Evolutionary conservation across 2,329 filamentous ascomycete genomes (phyloP).

Genomic region (Verticillium tricorpus): DNA sequence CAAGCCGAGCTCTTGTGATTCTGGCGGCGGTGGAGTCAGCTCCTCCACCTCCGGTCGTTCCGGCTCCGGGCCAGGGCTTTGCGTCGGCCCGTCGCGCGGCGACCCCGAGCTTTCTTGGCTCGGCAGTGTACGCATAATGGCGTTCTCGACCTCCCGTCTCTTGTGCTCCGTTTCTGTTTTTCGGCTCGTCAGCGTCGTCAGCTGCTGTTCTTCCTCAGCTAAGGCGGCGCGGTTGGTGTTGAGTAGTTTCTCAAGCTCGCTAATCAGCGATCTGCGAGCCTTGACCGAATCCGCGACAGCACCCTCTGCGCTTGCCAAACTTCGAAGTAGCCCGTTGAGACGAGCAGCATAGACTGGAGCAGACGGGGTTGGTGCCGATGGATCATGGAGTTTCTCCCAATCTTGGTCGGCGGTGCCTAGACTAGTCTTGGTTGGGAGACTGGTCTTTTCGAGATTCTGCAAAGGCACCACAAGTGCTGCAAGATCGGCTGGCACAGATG

Average conservation of each 20-base stretch:
- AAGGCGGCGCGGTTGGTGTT: conserved; percentile 68
- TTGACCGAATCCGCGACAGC: conserved; percentile 88
- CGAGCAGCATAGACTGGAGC: conserved; percentile 89
- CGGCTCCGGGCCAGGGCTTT: conserved; percentile 50
- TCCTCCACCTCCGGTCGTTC: conserved; percentile 79
- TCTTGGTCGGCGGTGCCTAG: conserved; percentile 71
- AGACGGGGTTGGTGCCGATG: conserved; percentile 63
- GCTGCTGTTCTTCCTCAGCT: conserved; percentile 61
- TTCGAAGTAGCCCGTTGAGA: conserved; percentile 84
- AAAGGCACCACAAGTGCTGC: conserved; percentile 70
- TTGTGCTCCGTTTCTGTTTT: conserved; percentile 72
- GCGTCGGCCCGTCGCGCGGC: conserved; percentile 39
- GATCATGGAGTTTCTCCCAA: conserved; percentile 77
- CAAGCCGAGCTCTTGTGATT: conserved; percentile 18
- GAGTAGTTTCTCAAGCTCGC: conserved; percentile 77
- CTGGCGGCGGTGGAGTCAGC: conserved; percentile 73
- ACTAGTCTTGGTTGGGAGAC: conserved; percentile 61
- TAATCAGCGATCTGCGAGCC: conserved; percentile 71
- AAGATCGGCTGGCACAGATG: conserved; percentile 70
- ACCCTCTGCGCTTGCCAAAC: conserved; percentile 79
- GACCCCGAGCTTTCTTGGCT: conserved; percentile 48
- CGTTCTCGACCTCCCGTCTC: conserved; percentile 85
- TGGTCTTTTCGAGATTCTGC: conserved; percentile 68
- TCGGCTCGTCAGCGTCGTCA: conserved; percentile 60
- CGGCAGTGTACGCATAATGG: conserved; percentile 79